These are phyloP conservation scores for Malus domestica DNA, from an alignment of 306 rosid species.

Conservation along the genomic window DNA sequence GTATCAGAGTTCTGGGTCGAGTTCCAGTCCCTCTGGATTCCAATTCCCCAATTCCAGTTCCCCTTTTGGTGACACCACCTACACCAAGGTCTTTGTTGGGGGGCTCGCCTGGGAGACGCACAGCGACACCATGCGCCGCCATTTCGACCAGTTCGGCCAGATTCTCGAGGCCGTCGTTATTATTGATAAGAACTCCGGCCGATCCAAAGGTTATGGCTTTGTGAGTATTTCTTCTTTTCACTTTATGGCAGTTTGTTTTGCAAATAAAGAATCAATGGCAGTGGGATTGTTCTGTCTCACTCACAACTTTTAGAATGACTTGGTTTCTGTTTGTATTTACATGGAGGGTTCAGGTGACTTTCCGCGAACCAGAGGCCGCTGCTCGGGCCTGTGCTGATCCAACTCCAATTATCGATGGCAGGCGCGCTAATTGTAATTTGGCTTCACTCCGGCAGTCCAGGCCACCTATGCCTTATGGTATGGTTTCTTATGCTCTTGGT, in stretches of 20 bases:
- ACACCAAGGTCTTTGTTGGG: slow-evolving; percentile 91
- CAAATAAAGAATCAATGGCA: background rate
- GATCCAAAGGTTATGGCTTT: slow-evolving; percentile 99
- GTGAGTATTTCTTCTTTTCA: slow-evolving; percentile 56
- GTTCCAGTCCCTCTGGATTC: slow-evolving; percentile 71
- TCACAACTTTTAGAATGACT: slow-evolving; percentile 36
- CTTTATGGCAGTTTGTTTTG: background rate
- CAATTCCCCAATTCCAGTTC: slow-evolving; percentile 41
- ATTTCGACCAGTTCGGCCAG: slow-evolving; percentile 78
- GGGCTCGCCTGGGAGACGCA: slow-evolving; percentile 98
- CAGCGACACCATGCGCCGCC: slow-evolving; percentile 79
- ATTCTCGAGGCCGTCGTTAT: slow-evolving; percentile 96
- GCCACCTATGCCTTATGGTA: slow-evolving; percentile 63
- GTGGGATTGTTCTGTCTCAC: background rate
- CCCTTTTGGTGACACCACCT: slow-evolving; percentile 91
- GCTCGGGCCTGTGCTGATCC: slow-evolving; percentile 92
- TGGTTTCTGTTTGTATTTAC: slow-evolving; percentile 55
- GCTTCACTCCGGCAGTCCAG: slow-evolving; percentile 91
- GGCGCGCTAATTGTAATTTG: slow-evolving; percentile 90
- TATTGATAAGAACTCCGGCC: slow-evolving; percentile 79
- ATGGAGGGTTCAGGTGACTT: slow-evolving; percentile 99
- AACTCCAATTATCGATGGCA: slow-evolving; percentile 78
- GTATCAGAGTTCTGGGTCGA: slow-evolving; percentile 75
- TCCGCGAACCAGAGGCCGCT: slow-evolving; percentile 91
- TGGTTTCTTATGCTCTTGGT: background rate